Evolutionary conservation across 352 stramenopile species (phyloP).

Genomic region (Thraustochytrium sp.): DNA sequence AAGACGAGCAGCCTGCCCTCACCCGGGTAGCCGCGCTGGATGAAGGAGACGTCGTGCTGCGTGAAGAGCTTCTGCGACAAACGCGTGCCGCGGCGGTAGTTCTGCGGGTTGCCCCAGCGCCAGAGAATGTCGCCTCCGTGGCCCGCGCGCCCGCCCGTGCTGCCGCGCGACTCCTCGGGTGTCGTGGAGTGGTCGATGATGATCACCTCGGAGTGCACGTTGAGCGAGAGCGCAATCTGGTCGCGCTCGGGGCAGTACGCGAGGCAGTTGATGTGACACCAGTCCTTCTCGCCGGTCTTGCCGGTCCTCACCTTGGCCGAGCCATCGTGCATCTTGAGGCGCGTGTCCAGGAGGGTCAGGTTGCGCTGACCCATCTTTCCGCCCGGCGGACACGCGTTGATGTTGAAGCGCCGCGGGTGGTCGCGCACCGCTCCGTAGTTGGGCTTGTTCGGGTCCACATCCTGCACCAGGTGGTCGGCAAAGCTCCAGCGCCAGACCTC

Average conservation of each 20-base stretch:
- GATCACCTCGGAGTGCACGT: background rate
- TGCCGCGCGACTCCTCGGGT: background rate
- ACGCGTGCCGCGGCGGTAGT: background rate
- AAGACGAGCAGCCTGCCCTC: background rate
- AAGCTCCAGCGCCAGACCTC: background rate
- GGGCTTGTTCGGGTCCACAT: background rate
- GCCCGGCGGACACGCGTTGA: background rate
- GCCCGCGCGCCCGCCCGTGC: background rate
- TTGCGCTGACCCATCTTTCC: background rate
- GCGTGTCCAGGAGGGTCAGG: background rate
- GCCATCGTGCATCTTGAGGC: background rate
- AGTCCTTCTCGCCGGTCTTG: conserved; percentile 4
- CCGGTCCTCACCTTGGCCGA: background rate
- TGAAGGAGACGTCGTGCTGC: background rate
- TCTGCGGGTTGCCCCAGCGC: background rate
- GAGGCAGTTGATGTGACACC: background rate
- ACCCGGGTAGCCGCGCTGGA: background rate
- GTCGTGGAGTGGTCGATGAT: background rate
- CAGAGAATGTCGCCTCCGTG: background rate
- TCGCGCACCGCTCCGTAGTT: background rate
- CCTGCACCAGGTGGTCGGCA: background rate
- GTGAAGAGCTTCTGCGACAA: background rate
- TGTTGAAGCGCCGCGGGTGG: background rate
- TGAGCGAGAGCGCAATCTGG: background rate
- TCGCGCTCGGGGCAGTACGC: background rate